A percentile compares a stretch with the other conserved stretches of the same genome.
phyloP scores from a whole-genome alignment of 2,329 filamentous ascomycete genomes.

The Stemphylium vesicarium region DNA sequence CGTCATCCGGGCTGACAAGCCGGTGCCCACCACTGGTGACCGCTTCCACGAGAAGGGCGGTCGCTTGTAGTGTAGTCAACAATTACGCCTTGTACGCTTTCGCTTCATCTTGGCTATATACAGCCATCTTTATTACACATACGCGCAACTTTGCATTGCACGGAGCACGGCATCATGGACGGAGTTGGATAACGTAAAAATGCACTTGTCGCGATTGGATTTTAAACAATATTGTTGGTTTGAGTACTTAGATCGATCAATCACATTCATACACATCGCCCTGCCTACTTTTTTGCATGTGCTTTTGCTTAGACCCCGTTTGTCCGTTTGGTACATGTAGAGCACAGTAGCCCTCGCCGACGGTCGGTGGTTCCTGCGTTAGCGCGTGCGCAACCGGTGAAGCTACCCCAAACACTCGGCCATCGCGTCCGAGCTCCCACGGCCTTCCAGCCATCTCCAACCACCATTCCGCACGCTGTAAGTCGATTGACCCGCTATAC shows the following conservation, averaged over 20 bases:
- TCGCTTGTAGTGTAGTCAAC: constrained; percentile 25
- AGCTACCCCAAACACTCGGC: not conserved
- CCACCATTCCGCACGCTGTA: not conserved
- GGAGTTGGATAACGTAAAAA: constrained; percentile 6
- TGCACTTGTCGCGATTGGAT: not conserved
- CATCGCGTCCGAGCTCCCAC: constrained; percentile 5
- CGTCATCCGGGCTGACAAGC: constrained; percentile 59
- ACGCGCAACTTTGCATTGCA: constrained; percentile 5
- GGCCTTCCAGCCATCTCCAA: not conserved
- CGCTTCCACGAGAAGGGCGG: constrained; percentile 49
- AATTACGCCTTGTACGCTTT: not conserved
- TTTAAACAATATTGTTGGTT: not conserved
- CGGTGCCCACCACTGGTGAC: constrained; percentile 61
- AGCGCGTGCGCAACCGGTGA: constrained; percentile 5
- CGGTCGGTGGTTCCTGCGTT: constrained; percentile 6
- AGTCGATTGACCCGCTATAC: not conserved
- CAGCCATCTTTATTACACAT: not conserved
- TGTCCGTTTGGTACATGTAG: too few species aligned
- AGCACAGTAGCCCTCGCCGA: too few species aligned
- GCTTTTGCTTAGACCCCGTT: too few species aligned
- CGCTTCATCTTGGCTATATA: not conserved
- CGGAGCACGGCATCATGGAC: constrained; percentile 4
- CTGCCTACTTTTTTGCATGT: not conserved
- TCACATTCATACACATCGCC: not conserved
- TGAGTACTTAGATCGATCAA: not conserved